These are phyloP conservation scores for Hanseniaspora singularis DNA, from an alignment of 805 yeast species.

Conservation along the genomic window DNA sequence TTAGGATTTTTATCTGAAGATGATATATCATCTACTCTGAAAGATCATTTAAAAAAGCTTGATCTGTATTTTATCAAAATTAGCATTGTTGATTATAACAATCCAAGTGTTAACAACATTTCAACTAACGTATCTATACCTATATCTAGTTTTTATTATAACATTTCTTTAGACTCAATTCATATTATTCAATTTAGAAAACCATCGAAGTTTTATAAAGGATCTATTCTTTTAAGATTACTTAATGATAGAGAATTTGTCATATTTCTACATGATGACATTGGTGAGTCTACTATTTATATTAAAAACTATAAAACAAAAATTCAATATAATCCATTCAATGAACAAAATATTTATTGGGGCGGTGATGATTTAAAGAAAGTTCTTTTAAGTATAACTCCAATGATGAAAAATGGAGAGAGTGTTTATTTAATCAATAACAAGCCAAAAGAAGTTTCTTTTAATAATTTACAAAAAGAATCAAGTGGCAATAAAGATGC, in stretches of 20 bases:
- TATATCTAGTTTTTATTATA: neutral
- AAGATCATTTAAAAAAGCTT: slow-evolving; percentile 40
- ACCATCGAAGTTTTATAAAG: slow-evolving; percentile 82
- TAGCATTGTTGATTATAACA: slow-evolving; percentile 37
- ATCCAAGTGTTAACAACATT: neutral
- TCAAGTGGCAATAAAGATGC: neutral
- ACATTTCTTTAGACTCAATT: slow-evolving; percentile 24
- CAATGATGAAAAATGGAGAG: slow-evolving; percentile 9
- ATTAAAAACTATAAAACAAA: slow-evolving; percentile 44
- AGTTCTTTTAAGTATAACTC: slow-evolving; percentile 32
- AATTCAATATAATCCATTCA: slow-evolving; percentile 64
- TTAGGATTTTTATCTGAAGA: slow-evolving; percentile 49
- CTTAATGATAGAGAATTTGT: slow-evolving; percentile 63
- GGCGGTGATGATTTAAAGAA: slow-evolving; percentile 75
- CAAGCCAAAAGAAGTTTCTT: neutral
- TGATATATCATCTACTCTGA: slow-evolving; percentile 37
- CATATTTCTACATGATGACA: slow-evolving; percentile 85
- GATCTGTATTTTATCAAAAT: slow-evolving; percentile 38
- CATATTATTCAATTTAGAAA: slow-evolving; percentile 74
- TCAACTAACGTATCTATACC: neutral
- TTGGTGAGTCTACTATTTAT: slow-evolving; percentile 58
- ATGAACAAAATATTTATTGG: slow-evolving; percentile 56
- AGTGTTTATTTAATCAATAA: slow-evolving; percentile 12
- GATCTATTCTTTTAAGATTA: slow-evolving; percentile 67
- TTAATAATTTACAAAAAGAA: neutral